phyloP scores from a whole-genome alignment of 164 flowering plant species.

The Paratinospora sagittata region DNA sequence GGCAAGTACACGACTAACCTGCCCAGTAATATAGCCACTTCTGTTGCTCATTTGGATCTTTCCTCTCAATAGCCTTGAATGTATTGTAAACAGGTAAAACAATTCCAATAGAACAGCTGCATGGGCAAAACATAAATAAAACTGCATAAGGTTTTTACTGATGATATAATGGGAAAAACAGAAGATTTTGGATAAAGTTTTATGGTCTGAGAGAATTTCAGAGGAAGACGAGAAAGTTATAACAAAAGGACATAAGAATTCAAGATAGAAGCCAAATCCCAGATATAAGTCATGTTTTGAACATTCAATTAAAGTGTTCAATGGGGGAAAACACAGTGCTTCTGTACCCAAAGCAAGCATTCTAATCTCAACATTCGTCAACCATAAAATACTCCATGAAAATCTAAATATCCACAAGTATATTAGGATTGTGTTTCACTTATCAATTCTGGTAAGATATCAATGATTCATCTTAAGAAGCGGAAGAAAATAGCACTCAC shows the following conservation, averaged over 20 bases:
- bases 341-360: not conserved
- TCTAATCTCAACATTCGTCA: not conserved
- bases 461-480: not conserved
- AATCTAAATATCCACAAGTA: not conserved
- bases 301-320: not conserved
- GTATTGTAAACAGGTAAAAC: slow-evolving; percentile 85
- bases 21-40: slow-evolving; percentile 90
- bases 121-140: slow-evolving; percentile 8
- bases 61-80: slow-evolving; percentile 77
- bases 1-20: slow-evolving; percentile 36
- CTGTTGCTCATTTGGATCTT: slow-evolving; percentile 59
- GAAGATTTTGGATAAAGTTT: not conserved
- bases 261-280: not conserved
- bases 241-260: not conserved
- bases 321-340: not conserved
- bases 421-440: not conserved
- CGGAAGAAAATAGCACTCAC: slow-evolving; percentile 23
- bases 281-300: not conserved
- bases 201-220: not conserved
- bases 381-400: not conserved
- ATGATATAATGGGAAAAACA: not conserved
- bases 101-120: slow-evolving; percentile 80
- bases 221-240: not conserved
- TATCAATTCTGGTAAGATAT: no score
- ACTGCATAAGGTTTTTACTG: not conserved